phyloP scores from a whole-genome alignment of 208 protist genomes.

The Balamuthia mandrillaris region DNA sequence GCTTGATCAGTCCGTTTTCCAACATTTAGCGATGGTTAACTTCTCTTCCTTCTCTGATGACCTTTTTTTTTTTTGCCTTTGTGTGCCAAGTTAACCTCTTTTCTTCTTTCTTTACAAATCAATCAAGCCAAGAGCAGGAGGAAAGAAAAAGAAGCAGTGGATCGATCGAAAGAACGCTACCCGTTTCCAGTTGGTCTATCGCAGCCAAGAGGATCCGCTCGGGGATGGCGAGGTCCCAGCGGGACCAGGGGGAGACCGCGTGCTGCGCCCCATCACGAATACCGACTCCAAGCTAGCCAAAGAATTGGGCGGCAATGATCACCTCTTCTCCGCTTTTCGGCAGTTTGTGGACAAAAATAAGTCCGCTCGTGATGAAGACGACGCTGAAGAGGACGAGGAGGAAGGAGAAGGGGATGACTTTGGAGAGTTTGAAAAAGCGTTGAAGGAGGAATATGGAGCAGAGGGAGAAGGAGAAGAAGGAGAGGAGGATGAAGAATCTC shows the following conservation, averaged over 20 bases:
- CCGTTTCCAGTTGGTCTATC: conserved; percentile 1
- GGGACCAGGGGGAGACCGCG: neutral
- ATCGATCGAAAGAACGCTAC: conserved; percentile 17
- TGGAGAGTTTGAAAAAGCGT: neutral
- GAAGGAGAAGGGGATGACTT: neutral
- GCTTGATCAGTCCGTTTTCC: too few species aligned
- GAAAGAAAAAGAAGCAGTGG: neutral
- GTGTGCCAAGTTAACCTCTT: neutral
- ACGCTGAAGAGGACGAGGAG: too few species aligned
- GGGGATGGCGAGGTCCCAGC: neutral
- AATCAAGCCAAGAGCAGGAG: too few species aligned
- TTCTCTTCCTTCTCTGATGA: too few species aligned
- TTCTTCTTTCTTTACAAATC: neutral
- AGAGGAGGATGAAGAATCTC: neutral
- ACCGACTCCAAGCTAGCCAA: neutral
- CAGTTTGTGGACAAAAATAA: too few species aligned
- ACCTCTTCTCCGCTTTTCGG: too few species aligned
- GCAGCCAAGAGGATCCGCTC: neutral
- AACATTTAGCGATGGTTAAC: too few species aligned
- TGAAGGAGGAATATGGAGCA: neutral
- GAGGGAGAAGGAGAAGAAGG: neutral
- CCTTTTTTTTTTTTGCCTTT: neutral
- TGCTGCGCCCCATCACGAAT: neutral
- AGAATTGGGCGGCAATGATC: neutral
- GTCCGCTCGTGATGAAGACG: neutral